Evolutionary conservation across 345 rosid genomes (phyloP).

Genomic region (Reutealis trisperma): DNA sequence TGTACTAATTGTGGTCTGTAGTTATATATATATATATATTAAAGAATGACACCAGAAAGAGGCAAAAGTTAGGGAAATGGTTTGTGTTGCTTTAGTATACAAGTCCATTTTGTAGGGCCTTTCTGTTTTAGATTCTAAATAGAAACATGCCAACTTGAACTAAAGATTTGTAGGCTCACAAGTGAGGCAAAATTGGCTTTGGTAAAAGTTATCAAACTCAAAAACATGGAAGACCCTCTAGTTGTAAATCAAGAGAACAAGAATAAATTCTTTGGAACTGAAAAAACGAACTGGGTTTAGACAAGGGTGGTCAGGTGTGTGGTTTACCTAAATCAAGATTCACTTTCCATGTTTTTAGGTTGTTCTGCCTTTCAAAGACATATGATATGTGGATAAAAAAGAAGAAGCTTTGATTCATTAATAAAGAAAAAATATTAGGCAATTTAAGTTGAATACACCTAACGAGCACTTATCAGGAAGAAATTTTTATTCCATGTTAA

Average conservation of each 20-base stretch:
- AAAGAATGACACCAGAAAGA: background rate
- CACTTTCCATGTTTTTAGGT: conserved; percentile 25
- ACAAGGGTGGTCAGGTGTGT: conserved; percentile 36
- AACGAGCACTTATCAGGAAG: background rate
- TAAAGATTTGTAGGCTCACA: conserved; percentile 22
- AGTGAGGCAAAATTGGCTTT: conserved; percentile 27
- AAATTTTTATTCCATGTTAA: too few relatives aligned
- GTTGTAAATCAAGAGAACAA: conserved; percentile 45
- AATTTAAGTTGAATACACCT: background rate
- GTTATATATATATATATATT: background rate
- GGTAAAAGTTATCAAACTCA: conserved; percentile 13
- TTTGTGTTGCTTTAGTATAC: background rate
- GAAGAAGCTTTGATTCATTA: conserved; percentile 4
- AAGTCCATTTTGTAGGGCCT: conserved; percentile 14
- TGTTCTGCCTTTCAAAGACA: conserved; percentile 36
- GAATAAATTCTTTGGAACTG: conserved; percentile 10
- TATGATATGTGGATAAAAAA: conserved; percentile 5
- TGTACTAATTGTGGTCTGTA: too few relatives aligned
- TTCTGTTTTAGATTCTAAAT: background rate
- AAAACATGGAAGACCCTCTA: conserved; percentile 31
- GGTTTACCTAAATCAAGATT: conserved; percentile 28
- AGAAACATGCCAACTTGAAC: conserved; percentile 15
- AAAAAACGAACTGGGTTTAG: conserved; percentile 13
- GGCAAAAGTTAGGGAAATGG: background rate
- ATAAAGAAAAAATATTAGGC: background rate